Evolutionary conservation across 345 rosid species (phyloP).

Genomic region (Carallia pectinifolia): DNA sequence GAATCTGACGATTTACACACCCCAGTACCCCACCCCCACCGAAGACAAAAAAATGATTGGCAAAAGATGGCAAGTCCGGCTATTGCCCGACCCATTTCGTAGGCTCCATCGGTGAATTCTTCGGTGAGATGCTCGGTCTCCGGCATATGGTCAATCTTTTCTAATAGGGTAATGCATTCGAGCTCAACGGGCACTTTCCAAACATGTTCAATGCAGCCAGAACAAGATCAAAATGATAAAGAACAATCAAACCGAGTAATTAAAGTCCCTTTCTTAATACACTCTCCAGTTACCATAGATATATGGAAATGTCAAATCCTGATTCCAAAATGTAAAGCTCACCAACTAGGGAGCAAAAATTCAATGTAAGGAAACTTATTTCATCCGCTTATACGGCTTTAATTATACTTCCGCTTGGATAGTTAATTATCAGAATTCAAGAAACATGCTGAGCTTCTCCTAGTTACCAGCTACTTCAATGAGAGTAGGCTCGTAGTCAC

Average conservation of each 20-base stretch:
- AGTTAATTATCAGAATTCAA: constrained; percentile 5
- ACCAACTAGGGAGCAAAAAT: not conserved
- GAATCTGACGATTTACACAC: no score
- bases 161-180: no score
- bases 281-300: not conserved
- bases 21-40: no score
- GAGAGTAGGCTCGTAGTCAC: constrained; percentile 78
- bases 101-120: no score
- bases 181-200: no score
- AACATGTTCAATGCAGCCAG: not conserved
- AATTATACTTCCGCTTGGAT: constrained; percentile 9
- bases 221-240: not conserved
- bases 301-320: not conserved
- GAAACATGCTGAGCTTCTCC: not conserved
- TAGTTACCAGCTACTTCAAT: constrained; percentile 66
- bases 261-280: not conserved
- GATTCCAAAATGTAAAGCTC: constrained; percentile 1
- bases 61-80: no score
- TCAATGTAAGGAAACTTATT: constrained; percentile 6
- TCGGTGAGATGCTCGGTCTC: no score
- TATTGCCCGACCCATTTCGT: no score
- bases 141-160: no score
- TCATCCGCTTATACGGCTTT: not conserved
- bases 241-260: no score
- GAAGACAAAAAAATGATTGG: no score